Conservation (phyloP, 768 basidiomycete species). For the Boletus barrowsii region DNA sequence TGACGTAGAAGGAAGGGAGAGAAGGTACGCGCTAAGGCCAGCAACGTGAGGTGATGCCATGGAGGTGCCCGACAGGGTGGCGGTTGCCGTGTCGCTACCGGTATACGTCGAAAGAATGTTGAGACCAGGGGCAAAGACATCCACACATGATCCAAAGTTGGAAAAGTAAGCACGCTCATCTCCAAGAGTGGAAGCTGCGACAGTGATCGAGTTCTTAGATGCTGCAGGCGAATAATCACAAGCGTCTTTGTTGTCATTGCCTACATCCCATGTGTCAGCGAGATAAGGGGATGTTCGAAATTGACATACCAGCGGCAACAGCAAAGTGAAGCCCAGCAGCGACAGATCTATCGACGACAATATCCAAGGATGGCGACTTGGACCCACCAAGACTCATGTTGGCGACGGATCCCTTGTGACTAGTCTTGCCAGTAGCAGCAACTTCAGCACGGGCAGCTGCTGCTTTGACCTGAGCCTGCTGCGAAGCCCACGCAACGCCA, state of each 20-base stretch:
- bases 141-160: constrained; percentile 88
- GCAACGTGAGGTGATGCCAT: constrained; percentile 95
- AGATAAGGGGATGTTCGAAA: neutral
- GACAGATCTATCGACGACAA: constrained; percentile 83
- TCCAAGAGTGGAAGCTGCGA: constrained; percentile 82
- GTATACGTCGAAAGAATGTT: constrained; percentile 91
- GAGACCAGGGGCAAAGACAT: constrained; percentile 88
- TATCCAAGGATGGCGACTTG: constrained; percentile 82
- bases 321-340: constrained; percentile 88
- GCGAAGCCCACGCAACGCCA: constrained; percentile 81
- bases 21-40: constrained; percentile 87
- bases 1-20: constrained; percentile 70
- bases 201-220: constrained; percentile 87
- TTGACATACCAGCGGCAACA: constrained; percentile 83
- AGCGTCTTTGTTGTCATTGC: constrained; percentile 83
- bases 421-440: constrained; percentile 69
- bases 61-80: constrained; percentile 85
- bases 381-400: constrained; percentile 99
- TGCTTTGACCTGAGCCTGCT: constrained; percentile 50
- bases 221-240: constrained; percentile 92
- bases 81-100: constrained; percentile 54
- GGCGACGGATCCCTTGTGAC: constrained; percentile 91
- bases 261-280: constrained; percentile 31
- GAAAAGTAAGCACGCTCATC: constrained; percentile 91
- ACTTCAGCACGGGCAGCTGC: constrained; percentile 62